Evolutionary conservation across 164 flowering plant species (phyloP).

Genomic region (Liriodendron chinense): DNA sequence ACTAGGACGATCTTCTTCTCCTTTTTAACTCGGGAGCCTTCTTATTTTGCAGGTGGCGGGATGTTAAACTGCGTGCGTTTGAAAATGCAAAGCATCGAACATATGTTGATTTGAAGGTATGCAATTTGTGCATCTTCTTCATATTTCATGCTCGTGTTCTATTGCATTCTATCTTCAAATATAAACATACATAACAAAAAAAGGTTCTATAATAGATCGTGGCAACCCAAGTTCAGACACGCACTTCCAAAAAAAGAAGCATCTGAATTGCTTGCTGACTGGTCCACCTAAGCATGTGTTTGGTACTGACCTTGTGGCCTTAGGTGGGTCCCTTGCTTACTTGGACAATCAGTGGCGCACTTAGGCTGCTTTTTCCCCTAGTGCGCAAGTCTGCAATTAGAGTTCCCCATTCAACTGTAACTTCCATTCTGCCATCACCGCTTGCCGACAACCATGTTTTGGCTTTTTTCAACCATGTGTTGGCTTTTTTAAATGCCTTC

Average conservation of each 20-base stretch:
- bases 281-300: not conserved
- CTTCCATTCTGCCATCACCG: too few species aligned
- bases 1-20: not conserved
- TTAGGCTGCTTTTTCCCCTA: too few species aligned
- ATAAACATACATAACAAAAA: too few species aligned
- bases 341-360: too few species aligned
- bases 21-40: not conserved
- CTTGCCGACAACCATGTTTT: too few species aligned
- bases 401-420: too few species aligned
- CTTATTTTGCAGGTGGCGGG: constrained; percentile 71
- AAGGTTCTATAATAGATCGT: not conserved
- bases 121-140: not conserved
- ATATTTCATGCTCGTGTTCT: not conserved
- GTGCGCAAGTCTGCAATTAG: too few species aligned
- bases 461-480: too few species aligned
- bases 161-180: not conserved
- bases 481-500: too few species aligned
- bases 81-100: constrained; percentile 94
- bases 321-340: too few species aligned
- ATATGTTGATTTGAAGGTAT: constrained; percentile 97
- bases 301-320: too few species aligned
- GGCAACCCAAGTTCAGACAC: not conserved
- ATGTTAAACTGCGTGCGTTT: constrained; percentile 82
- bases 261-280: not conserved
- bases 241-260: not conserved